A percentile compares a stretch with the other conserved stretches of the same genome.
These are phyloP conservation scores for Rhynchospora breviuscula DNA, from an alignment of 176 grass and related monocot genomes.

Conservation along the genomic window DNA sequence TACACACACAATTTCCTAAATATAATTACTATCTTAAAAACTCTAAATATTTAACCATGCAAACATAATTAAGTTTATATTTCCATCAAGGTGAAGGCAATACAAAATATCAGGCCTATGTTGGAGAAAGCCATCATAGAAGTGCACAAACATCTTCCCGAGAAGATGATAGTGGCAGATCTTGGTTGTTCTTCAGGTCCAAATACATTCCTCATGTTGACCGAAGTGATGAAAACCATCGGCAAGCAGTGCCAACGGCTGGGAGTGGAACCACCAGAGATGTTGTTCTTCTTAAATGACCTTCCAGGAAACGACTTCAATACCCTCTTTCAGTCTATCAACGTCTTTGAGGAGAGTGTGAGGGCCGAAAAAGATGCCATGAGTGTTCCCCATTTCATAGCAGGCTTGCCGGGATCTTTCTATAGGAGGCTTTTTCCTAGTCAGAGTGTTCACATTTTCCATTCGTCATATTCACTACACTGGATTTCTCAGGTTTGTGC, in stretches of 20 bases:
- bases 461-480: constrained; percentile 32
- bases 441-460: constrained; percentile 41
- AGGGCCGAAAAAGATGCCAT: not conserved
- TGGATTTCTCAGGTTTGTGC: constrained; percentile 42
- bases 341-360: not conserved
- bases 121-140: constrained; percentile 30
- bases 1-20: too few species aligned
- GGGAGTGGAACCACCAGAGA: not conserved
- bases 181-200: constrained; percentile 65
- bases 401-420: constrained; percentile 35
- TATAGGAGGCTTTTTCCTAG: constrained; percentile 38
- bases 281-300: constrained; percentile 74
- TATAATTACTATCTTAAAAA: too few species aligned
- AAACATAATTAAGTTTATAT: too few species aligned
- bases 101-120: constrained; percentile 33
- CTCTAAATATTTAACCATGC: too few species aligned
- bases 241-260: not conserved
- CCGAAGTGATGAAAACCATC: constrained; percentile 31
- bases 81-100: constrained; percentile 31
- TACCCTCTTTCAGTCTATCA: constrained; percentile 25
- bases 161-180: constrained; percentile 41
- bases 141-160: constrained; percentile 13
- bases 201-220: constrained; percentile 45
- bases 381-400: not conserved
- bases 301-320: constrained; percentile 68